Evolutionary conservation across 495 filamentous ascomycete genomes (phyloP).

Genomic region (Penicillium salamii): DNA sequence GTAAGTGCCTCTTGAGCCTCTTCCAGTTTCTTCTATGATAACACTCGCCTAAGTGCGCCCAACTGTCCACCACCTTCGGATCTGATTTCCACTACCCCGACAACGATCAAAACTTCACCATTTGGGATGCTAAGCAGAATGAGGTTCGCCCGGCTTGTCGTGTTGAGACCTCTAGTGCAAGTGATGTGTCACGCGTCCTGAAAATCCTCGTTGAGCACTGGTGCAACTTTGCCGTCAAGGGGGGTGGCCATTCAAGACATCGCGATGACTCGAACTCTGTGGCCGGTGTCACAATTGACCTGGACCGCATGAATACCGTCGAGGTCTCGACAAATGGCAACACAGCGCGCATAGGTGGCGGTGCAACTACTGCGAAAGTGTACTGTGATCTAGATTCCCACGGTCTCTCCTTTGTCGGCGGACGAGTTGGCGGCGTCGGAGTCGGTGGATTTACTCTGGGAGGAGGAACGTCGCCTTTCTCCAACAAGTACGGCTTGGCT

Average conservation of each 20-base stretch:
- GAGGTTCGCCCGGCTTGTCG: conserved; percentile 46
- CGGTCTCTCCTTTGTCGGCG: conserved; percentile 46
- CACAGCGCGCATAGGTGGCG: conserved; percentile 40
- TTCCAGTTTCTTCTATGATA: no score
- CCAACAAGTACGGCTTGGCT: conserved; percentile 35
- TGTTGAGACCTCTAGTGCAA: conserved; percentile 36
- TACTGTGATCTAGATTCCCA: conserved; percentile 43
- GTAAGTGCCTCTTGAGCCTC: no score
- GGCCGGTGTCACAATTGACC: conserved; percentile 29
- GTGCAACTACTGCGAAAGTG: conserved; percentile 36
- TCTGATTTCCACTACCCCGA: conserved; percentile 21
- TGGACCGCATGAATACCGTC: conserved; percentile 32
- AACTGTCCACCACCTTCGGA: conserved; percentile 10
- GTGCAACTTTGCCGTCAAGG: conserved; percentile 49
- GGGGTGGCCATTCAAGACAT: conserved; percentile 34
- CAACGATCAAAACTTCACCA: conserved; percentile 38
- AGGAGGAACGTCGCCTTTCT: conserved; percentile 32
- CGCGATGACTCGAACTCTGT: conserved; percentile 27
- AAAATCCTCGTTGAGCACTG: conserved; percentile 9
- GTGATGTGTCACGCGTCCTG: conserved; percentile 25
- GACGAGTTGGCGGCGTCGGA: conserved; percentile 41
- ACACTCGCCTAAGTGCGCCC: no score
- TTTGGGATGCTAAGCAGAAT: conserved; percentile 47
- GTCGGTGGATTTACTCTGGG: conserved; percentile 43
- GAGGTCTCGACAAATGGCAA: conserved; percentile 26